Evolutionary conservation across 805 yeast species (phyloP), one percentile per base, ranked within the genome.

Genomic region (Komagataella pseudopastoris): DNA sequence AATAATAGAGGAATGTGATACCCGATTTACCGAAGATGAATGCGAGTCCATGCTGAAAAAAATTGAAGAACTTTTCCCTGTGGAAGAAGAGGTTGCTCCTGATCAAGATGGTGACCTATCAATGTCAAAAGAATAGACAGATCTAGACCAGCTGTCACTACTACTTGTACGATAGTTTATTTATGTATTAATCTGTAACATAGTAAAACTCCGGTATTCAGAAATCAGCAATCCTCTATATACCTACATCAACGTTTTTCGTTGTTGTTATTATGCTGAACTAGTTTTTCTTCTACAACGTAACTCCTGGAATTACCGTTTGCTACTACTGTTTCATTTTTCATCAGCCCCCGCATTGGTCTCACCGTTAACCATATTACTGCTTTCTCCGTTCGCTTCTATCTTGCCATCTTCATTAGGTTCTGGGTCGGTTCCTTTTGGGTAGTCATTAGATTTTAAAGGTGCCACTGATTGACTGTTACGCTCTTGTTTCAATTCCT

Each of bases 1-100:
- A 0, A 69, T 91, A 24, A 80, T 91, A 1, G 99, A 91, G 62
- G 98, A 93, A 62, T 91, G 96, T 65, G 99, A 91, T 58, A 81
- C 79, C 55, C 72, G 99, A 58, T 84, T 89, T 59, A 67, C 70
- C n/a, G 87, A 85, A 53, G 84, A 78, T 1, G 74, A 81, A 54
- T 73, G 86, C 49, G 76, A 80, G 48, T 68, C 70, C 3, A 75
- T 91, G 2, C 56, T 91, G 30, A 76, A 68, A 4, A 72, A 81
- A 50, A 71, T 88, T 17, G 59, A 66, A n/a, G 71, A 71, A 45
- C 68, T 75, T 51, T 77, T 80, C 61, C 87, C 85, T 2, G 65
- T 53, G 3, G 64, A 56, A 5, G 56, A 48, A 6, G 58, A 45
- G 6, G 56, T 14, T 8, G 30, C 45, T 24, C 50, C 39, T 18